Evolutionary conservation across 1,284 basidiomycete genomes (phyloP).

Genomic region (Ustilago bromivora): DNA sequence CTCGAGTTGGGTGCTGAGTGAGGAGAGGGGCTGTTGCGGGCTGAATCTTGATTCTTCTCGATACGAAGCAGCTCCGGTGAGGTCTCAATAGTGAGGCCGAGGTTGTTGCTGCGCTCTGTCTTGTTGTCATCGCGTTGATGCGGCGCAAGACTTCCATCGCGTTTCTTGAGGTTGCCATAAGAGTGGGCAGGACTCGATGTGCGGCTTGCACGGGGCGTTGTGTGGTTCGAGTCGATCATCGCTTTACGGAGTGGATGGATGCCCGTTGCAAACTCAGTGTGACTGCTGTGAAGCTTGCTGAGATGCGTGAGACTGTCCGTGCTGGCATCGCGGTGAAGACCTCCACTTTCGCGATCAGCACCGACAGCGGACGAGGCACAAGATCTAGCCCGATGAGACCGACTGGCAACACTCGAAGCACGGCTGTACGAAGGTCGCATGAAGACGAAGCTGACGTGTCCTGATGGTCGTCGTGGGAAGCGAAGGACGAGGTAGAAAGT

Average conservation of each 20-base stretch:
- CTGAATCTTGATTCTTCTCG: slow-evolving; percentile 17
- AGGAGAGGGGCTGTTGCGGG: slow-evolving; percentile 17
- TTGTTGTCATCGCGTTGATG: slow-evolving; percentile 14
- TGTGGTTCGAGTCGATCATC: slow-evolving; percentile 52
- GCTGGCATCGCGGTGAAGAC: slow-evolving; percentile 29
- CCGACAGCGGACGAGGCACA: slow-evolving; percentile 40
- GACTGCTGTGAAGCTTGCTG: slow-evolving; percentile 26
- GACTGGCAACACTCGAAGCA: slow-evolving; percentile 37
- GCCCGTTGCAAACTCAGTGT: slow-evolving; percentile 39
- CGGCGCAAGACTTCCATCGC: slow-evolving; percentile 25
- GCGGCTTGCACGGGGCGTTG: slow-evolving; percentile 50
- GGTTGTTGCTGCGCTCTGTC: slow-evolving; percentile 19
- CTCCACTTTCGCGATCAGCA: slow-evolving; percentile 17
- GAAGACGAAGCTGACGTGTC: slow-evolving; percentile 31
- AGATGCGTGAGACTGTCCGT: slow-evolving; percentile 37
- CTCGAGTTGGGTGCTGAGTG: slow-evolving; percentile 34
- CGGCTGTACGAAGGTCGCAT: slow-evolving; percentile 43
- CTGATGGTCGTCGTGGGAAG: slow-evolving; percentile 47
- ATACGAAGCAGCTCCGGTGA: slow-evolving; percentile 44
- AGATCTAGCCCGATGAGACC: slow-evolving; percentile 30
- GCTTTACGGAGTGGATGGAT: slow-evolving; percentile 46
- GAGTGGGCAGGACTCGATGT: slow-evolving; percentile 38
- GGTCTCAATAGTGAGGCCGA: slow-evolving; percentile 51
- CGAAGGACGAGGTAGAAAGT: slow-evolving; percentile 60
- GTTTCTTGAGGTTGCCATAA: slow-evolving; percentile 39